phyloP scores from a whole-genome alignment of 2,329 filamentous ascomycete genomes.

The Epichloe scottii region DNA sequence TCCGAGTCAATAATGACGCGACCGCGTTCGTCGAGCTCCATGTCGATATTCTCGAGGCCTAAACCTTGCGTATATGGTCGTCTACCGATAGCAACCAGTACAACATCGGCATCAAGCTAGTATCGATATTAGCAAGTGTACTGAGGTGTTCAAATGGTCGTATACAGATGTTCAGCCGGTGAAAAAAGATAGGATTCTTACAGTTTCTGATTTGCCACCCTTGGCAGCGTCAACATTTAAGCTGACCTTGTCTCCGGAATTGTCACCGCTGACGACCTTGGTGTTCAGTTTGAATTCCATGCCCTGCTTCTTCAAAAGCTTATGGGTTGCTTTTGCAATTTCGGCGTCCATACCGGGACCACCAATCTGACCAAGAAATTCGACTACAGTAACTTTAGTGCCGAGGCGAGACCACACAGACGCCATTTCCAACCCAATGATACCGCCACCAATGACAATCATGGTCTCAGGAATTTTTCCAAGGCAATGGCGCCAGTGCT shows the following conservation, averaged over 20 bases:
- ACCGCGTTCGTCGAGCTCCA: slow-evolving; percentile 85
- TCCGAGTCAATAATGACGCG: slow-evolving; percentile 96
- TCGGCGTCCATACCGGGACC: slow-evolving; percentile 95
- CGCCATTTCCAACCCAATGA: slow-evolving; percentile 97
- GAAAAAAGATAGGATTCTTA: slow-evolving; percentile 31
- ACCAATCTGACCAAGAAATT: slow-evolving; percentile 92
- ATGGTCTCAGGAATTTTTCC: slow-evolving; percentile 89
- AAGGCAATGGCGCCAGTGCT: slow-evolving; percentile 90
- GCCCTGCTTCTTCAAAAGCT: slow-evolving; percentile 90
- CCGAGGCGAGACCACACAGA: slow-evolving; percentile 96
- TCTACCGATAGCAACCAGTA: slow-evolving; percentile 92
- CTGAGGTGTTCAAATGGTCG: background rate
- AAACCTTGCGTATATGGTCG: slow-evolving; percentile 88
- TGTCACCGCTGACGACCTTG: slow-evolving; percentile 82
- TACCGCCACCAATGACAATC: slow-evolving; percentile 95
- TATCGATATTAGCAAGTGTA: slow-evolving; percentile 11
- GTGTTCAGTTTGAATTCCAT: slow-evolving; percentile 97
- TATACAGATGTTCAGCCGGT: background rate
- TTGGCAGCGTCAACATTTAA: slow-evolving; percentile 85
- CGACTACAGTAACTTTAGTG: slow-evolving; percentile 89
- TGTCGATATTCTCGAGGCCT: slow-evolving; percentile 83
- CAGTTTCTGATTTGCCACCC: slow-evolving; percentile 87
- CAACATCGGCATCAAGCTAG: slow-evolving; percentile 84
- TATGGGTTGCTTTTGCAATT: slow-evolving; percentile 82
- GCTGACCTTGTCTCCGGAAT: slow-evolving; percentile 62